Percentiles rank a stretch among this genome's conserved stretches.
These are phyloP conservation scores for Hypomontagnella monticulosa DNA, from an alignment of 495 filamentous ascomycete genomes.

Conservation along the genomic window DNA sequence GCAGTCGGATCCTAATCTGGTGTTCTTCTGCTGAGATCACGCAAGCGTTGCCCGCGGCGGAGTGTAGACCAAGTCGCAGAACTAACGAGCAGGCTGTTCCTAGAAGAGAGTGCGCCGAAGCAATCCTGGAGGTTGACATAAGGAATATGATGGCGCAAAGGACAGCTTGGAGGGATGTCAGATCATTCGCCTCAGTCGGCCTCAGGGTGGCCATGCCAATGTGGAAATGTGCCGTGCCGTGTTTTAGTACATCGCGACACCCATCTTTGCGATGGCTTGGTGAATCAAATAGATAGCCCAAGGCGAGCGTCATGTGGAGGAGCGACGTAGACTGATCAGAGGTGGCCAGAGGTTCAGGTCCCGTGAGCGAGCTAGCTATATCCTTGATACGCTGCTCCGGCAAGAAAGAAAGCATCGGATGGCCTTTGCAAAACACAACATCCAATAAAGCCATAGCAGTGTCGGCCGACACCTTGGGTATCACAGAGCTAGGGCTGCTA, in stretches of 20 bases:
- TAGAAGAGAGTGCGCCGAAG: conserved; percentile 2
- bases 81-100: conserved; percentile 6
- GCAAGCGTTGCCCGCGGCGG: neutral
- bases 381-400: conserved; percentile 4
- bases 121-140: conserved; percentile 4
- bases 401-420: conserved; percentile 14
- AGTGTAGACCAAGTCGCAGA: conserved; percentile 4
- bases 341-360: neutral
- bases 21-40: too few relatives aligned
- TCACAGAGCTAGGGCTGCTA: neutral
- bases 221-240: conserved; percentile 4
- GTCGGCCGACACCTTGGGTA: neutral
- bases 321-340: conserved; percentile 4
- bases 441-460: neutral
- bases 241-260: neutral
- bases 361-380: neutral
- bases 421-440: conserved; percentile 1
- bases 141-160: conserved; percentile 15
- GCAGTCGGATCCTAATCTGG: neutral
- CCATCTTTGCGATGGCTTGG: conserved; percentile 3
- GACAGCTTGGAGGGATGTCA: conserved; percentile 1
- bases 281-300: conserved; percentile 10
- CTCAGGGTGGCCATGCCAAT: neutral
- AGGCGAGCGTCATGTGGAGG: conserved; percentile 14
- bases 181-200: conserved; percentile 1